These are phyloP conservation scores for Yamadazyma atlantica DNA, from an alignment of 1,139 yeast genomes.

Conservation along the genomic window DNA sequence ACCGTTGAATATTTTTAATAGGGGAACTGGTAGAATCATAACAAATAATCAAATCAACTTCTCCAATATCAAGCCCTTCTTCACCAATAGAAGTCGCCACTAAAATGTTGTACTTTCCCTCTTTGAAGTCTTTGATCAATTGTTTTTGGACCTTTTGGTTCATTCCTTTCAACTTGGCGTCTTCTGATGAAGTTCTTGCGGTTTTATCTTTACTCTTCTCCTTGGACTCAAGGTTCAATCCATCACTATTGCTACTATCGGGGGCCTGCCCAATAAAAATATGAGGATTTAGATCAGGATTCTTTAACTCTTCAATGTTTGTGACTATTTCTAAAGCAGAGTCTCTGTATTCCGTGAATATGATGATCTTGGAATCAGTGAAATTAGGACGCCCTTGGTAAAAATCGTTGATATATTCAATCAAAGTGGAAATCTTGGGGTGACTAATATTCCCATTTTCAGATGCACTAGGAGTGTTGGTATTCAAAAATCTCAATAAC, in stretches of 20 bases:
- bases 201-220: slow-evolving; percentile 9
- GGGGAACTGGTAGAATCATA: slow-evolving; percentile 94
- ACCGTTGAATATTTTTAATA: slow-evolving; percentile 87
- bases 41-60: slow-evolving; percentile 89
- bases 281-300: slow-evolving; percentile 60
- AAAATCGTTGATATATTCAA: slow-evolving; percentile 58
- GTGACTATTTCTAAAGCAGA: slow-evolving; percentile 86
- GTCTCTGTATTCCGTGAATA: slow-evolving; percentile 85
- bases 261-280: slow-evolving; percentile 87
- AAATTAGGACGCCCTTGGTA: slow-evolving; percentile 34
- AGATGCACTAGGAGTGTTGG: slow-evolving; percentile 42
- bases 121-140: slow-evolving; percentile 68
- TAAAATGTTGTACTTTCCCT: slow-evolving; percentile 70
- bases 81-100: slow-evolving; percentile 98
- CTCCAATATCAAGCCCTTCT: slow-evolving; percentile 98
- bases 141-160: slow-evolving; percentile 71
- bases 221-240: slow-evolving; percentile 10
- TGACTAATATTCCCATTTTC: slow-evolving; percentile 59
- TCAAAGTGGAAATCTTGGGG: slow-evolving; percentile 66
- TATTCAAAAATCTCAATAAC: slow-evolving; percentile 27
- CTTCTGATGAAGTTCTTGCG: slow-evolving; percentile 44
- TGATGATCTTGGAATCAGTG: slow-evolving; percentile 68
- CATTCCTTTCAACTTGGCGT: slow-evolving; percentile 62
- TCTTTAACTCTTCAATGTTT: slow-evolving; percentile 44
- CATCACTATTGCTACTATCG: slow-evolving; percentile 27